These are phyloP conservation scores for Penicillium antarcticum DNA, from an alignment of 495 filamentous ascomycete species.

Conservation along the genomic window DNA sequence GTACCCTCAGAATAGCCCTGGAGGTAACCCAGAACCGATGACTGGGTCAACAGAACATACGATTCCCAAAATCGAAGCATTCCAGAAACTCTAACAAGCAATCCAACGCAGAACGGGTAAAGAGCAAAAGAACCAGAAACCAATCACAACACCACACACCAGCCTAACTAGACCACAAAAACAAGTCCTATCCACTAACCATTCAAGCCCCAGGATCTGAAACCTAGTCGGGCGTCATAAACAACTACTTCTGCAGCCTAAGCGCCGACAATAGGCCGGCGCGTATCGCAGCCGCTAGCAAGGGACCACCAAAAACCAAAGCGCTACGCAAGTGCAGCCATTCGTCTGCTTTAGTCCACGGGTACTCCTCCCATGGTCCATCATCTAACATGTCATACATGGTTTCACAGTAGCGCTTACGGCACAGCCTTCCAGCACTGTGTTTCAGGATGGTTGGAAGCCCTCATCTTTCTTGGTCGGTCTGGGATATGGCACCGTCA, in stretches of 20 bases:
- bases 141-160: neutral
- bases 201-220: slow-evolving; percentile 4
- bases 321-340: slow-evolving; percentile 14
- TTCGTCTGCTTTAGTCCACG: slow-evolving; percentile 1
- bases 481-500: slow-evolving; percentile 9
- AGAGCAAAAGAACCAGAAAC: neutral
- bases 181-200: neutral
- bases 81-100: neutral
- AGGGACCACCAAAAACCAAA: slow-evolving; percentile 17
- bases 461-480: slow-evolving; percentile 6
- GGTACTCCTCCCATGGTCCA: neutral
- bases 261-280: slow-evolving; percentile 32
- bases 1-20: neutral
- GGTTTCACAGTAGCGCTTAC: slow-evolving; percentile 40
- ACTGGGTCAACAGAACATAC: too few species aligned
- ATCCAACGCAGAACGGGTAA: neutral
- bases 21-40: neutral
- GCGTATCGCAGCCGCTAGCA: slow-evolving; percentile 29
- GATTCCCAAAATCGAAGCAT: neutral
- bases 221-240: slow-evolving; percentile 8
- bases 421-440: slow-evolving; percentile 14
- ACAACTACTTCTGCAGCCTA: slow-evolving; percentile 6
- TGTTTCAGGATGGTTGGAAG: slow-evolving; percentile 23
- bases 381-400: slow-evolving; percentile 13
- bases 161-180: neutral